phyloP scores from a whole-genome alignment of 306 rosid genomes.

The Cucumis cinereus region DNA sequence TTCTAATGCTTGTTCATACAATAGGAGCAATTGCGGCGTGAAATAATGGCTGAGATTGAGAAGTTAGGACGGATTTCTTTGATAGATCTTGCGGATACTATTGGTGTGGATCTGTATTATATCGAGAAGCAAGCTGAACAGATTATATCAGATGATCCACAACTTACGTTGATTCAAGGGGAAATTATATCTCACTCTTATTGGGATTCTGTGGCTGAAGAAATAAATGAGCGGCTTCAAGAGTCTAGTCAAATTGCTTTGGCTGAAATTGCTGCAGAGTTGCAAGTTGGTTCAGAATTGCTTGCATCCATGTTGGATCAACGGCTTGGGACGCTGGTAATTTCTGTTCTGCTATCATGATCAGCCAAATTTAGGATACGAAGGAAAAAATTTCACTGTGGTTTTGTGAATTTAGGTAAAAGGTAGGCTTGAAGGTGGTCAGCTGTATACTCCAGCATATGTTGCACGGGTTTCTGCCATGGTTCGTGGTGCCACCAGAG shows the following conservation, averaged over 20 bases:
- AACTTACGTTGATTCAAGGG: slow-evolving; percentile 71
- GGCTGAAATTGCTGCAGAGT: slow-evolving; percentile 78
- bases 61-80: slow-evolving; percentile 66
- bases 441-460: slow-evolving; percentile 91
- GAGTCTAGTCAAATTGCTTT: slow-evolving; percentile 89
- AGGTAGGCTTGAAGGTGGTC: slow-evolving; percentile 99
- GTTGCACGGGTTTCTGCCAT: slow-evolving; percentile 81
- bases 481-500: slow-evolving; percentile 92
- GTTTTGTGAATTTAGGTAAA: slow-evolving; percentile 46
- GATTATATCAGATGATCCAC: slow-evolving; percentile 38
- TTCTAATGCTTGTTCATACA: background rate
- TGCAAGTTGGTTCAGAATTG: slow-evolving; percentile 73
- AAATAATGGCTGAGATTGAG: slow-evolving; percentile 56
- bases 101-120: slow-evolving; percentile 82
- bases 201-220: slow-evolving; percentile 86
- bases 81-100: slow-evolving; percentile 72
- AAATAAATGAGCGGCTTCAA: slow-evolving; percentile 88
- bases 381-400: slow-evolving; percentile 5
- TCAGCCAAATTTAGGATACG: slow-evolving; percentile 8
- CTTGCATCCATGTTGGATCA: slow-evolving; percentile 68
- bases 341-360: background rate
- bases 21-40: slow-evolving; percentile 85
- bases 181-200: slow-evolving; percentile 71
- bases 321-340: slow-evolving; percentile 75
- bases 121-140: slow-evolving; percentile 72